Evolutionary conservation across 495 filamentous ascomycete species (phyloP).

Genomic region (Gamarada debralockiae): DNA sequence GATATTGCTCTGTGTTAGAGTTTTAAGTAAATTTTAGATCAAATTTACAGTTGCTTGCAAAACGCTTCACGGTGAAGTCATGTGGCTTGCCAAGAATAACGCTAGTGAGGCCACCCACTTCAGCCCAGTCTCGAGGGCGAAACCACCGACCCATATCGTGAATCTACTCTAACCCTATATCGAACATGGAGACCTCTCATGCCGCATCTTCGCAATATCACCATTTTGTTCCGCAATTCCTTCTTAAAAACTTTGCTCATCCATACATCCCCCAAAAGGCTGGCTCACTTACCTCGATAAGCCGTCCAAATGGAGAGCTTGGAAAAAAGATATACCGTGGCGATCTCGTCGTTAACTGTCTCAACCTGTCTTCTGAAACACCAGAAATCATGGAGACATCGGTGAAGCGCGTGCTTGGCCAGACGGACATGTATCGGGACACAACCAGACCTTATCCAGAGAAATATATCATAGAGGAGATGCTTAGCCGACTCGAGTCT

Average conservation of each 20-base stretch:
- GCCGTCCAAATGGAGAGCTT: neutral
- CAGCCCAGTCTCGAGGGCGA: too few species aligned
- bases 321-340: neutral
- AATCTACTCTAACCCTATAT: too few species aligned
- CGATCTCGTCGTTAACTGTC: constrained; percentile 1
- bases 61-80: too few species aligned
- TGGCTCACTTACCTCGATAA: neutral
- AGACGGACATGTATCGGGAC: constrained; percentile 13
- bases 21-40: too few species aligned
- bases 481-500: constrained; percentile 1
- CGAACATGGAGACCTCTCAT: too few species aligned
- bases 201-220: neutral
- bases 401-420: constrained; percentile 4
- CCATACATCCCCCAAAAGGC: neutral
- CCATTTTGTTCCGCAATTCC: constrained; percentile 3
- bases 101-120: too few species aligned
- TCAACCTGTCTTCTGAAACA: constrained; percentile 1
- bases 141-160: too few species aligned
- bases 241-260: constrained; percentile 2
- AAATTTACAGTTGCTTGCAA: too few species aligned
- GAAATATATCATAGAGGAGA: constrained; percentile 4
- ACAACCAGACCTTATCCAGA: neutral
- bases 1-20: too few species aligned
- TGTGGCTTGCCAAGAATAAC: too few species aligned
- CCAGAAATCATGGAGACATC: neutral